Evolutionary conservation across 192 early-diverging fungal genomes (phyloP), one percentile per base, ranked within the genome.

Genomic region (Pilaira anomala): DNA sequence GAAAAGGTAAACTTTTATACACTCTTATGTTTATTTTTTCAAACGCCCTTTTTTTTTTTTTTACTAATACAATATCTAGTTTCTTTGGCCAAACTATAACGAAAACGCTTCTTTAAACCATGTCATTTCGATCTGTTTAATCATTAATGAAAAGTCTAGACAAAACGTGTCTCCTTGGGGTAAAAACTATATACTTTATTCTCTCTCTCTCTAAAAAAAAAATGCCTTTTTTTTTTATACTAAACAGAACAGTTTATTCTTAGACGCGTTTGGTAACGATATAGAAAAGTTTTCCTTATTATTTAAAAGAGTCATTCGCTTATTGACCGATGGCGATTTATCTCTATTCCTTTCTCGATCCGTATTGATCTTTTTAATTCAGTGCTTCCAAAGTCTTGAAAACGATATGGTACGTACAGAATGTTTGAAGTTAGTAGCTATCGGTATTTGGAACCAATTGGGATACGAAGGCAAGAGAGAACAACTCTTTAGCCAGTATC

Each of bases 81-180:
- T 88, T 63, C 76, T 97, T 14, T 95, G 93, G 95, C 89, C 87
- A 0, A 62, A 83, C 68, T 95, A 83, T 60, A 60, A 72, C 22
- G 44, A 53, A 48, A 62, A 76, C 22, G 65, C 76, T 1, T 60
- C 85, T 14, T 67, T 81, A 7, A 70, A 71, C 36, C 85, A 91
- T 55, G 68, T 89, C 4, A 48, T 96, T 9, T 92, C 94, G 1
- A 89, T 96, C 16, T 83, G 90, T 6, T 56, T 94, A 48, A 83
- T 98, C 77, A 66, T 94, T 7, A 97, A 97, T 74, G 96, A 96
- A 69, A 97, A 98, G 75, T 84, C 83, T 68, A 82, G 88, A 53
- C 85, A 93, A 61, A 77, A 85, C 21, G 75, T 94, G 19, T 63
- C 72, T 44, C 76, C 79, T 26, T 85, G 80, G 81, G 80, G 83